phyloP scores from a whole-genome alignment of 164 flowering plant genomes.

The Annona cherimola region DNA sequence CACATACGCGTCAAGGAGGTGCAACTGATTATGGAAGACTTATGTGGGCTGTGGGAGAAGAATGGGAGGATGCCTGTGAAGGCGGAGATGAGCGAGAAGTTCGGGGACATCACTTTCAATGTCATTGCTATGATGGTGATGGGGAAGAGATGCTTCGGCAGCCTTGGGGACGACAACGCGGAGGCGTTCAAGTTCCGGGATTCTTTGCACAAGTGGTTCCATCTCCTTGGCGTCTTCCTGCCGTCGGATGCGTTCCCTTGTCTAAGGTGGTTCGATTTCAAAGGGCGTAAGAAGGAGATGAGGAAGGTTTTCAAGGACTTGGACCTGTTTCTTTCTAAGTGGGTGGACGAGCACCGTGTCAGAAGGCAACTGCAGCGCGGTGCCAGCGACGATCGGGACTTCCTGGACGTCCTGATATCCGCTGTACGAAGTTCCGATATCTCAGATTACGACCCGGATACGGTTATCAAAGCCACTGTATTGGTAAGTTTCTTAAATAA shows the following conservation, averaged over 20 bases:
- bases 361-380: background rate
- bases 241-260: conserved; percentile 4
- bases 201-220: background rate
- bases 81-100: conserved; percentile 23
- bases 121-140: conserved; percentile 35
- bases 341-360: conserved; percentile 5
- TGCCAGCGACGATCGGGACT: background rate
- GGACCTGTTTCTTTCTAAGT: background rate
- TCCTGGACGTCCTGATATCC: conserved; percentile 6
- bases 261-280: conserved; percentile 6
- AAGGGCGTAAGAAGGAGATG: conserved; percentile 3
- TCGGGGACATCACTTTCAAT: conserved; percentile 26
- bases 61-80: background rate
- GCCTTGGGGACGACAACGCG: conserved; percentile 2
- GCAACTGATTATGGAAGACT: background rate
- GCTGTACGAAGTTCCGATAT: background rate
- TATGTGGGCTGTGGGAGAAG: conserved; percentile 5
- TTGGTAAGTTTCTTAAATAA: conserved; percentile 3
- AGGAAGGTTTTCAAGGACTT: background rate
- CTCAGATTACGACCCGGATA: background rate
- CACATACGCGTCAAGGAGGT: conserved; percentile 11
- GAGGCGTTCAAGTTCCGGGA: conserved; percentile 5
- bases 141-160: conserved; percentile 32
- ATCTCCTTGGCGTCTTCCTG: background rate
- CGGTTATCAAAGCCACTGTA: conserved; percentile 5